phyloP scores from a whole-genome alignment of 225 moss, liverwort and hornwort species.

The Pseudisothecium myosuroides region DNA sequence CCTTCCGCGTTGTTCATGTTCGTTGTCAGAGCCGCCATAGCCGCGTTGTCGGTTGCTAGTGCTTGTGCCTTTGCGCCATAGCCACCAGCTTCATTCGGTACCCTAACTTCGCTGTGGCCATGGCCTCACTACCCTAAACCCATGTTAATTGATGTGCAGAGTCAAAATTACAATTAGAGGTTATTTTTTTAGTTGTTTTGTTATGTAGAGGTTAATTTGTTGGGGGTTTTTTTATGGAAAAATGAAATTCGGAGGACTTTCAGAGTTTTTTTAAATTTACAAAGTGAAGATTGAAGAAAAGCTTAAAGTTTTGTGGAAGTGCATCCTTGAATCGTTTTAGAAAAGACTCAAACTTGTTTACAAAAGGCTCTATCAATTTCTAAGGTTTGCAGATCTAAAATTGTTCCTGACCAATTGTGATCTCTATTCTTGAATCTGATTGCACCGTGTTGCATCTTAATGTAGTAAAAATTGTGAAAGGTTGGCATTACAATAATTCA shows the following conservation, averaged over 20 bases:
- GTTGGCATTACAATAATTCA: background rate
- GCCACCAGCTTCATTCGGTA: background rate
- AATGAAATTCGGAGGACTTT: background rate
- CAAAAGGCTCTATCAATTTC: background rate
- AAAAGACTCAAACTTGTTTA: background rate
- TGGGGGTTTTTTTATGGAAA: too few relatives aligned
- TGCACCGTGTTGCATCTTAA: background rate
- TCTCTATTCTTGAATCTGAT: background rate
- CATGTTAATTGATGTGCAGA: background rate
- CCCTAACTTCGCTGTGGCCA: background rate
- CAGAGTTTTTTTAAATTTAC: accelerated
- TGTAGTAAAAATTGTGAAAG: background rate
- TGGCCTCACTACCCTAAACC: background rate
- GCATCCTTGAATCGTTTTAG: accelerated
- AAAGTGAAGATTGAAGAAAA: accelerated
- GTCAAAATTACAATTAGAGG: background rate
- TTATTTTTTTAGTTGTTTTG: background rate
- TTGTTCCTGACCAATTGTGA: accelerated
- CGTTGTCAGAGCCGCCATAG: background rate
- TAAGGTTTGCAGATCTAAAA: background rate
- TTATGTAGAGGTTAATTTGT: too few relatives aligned
- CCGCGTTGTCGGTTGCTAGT: background rate
- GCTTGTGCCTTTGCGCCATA: background rate
- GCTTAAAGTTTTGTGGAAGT: background rate
- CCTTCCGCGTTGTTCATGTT: background rate